phyloP scores from a whole-genome alignment of 495 filamentous ascomycete genomes.

The Lepidopterella palustris region DNA sequence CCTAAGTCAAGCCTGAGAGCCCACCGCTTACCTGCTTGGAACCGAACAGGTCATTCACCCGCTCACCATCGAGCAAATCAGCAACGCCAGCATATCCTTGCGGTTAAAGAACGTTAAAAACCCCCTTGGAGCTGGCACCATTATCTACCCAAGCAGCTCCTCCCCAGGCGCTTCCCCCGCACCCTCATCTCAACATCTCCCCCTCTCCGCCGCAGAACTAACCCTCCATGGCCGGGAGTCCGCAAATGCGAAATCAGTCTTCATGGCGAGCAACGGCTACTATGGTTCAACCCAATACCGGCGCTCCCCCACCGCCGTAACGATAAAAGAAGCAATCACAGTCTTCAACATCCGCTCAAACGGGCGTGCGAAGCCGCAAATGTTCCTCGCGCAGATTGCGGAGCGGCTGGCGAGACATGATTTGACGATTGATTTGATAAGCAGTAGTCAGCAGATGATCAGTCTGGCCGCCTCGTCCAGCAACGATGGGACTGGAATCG shows the following conservation, averaged over 20 bases:
- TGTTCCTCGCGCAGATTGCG: conserved; percentile 37
- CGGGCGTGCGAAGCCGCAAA: conserved; percentile 36
- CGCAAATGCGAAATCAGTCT: conserved; percentile 16
- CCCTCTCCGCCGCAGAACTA: not conserved
- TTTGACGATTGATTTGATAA: conserved; percentile 37
- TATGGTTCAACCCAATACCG: conserved; percentile 34
- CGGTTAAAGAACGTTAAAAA: conserved; percentile 42
- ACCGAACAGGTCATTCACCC: conserved; percentile 41
- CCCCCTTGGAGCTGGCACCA: conserved; percentile 36
- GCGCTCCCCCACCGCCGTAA: conserved; percentile 38
- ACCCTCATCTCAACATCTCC: conserved; percentile 2
- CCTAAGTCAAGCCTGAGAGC: too few relatives aligned
- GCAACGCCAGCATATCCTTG: conserved; percentile 36
- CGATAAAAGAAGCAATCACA: conserved; percentile 38
- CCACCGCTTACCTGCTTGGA: too few relatives aligned
- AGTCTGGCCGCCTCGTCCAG: conserved; percentile 36
- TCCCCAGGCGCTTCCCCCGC: conserved; percentile 1
- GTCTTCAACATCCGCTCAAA: conserved; percentile 39
- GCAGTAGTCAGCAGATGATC: conserved; percentile 39
- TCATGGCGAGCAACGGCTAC: conserved; percentile 39
- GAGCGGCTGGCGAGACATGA: conserved; percentile 34
- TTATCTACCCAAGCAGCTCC: conserved; percentile 34
- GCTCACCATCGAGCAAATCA: conserved; percentile 42
- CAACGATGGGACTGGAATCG: conserved; percentile 17
- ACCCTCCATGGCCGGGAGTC: too few relatives aligned